A percentile compares a stretch with the other conserved stretches of the same genome.
These are phyloP conservation scores for Lophiotrema nucula DNA, from an alignment of 495 filamentous ascomycete species.

Conservation along the genomic window DNA sequence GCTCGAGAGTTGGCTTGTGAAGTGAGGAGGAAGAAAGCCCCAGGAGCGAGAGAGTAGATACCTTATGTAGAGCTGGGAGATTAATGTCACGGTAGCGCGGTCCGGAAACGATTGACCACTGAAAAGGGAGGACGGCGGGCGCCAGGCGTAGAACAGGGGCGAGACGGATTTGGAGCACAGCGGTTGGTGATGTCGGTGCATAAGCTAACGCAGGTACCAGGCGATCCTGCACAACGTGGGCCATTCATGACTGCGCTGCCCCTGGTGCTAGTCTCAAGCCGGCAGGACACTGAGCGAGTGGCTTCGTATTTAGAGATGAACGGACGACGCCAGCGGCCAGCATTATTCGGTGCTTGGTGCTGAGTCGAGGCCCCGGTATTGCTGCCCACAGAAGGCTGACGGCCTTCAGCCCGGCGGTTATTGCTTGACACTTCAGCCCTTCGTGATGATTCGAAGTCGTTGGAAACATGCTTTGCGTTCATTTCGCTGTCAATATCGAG, in stretches of 20 bases:
- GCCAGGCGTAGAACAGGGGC: conserved; percentile 12
- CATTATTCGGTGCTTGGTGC: neutral
- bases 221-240: conserved; percentile 22
- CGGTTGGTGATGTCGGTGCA: conserved; percentile 8
- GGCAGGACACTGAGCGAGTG: neutral
- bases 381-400: conserved; percentile 2
- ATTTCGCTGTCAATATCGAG: neutral
- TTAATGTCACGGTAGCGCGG: conserved; percentile 30
- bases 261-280: conserved; percentile 4
- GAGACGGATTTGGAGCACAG: conserved; percentile 1
- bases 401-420: conserved; percentile 22
- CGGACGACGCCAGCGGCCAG: neutral
- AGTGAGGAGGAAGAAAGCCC: conserved; percentile 17
- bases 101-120: conserved; percentile 27
- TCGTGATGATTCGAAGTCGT: neutral
- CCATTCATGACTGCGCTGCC: conserved; percentile 18
- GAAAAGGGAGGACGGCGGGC: conserved; percentile 4
- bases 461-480: neutral
- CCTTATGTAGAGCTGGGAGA: conserved; percentile 31
- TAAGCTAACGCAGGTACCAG: conserved; percentile 28
- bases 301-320: conserved; percentile 21
- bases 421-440: neutral
- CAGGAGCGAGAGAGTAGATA: neutral
- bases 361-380: conserved; percentile 20
- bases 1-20: conserved; percentile 28